phyloP scores from a whole-genome alignment of 257 asterid species.

The Leptodermis oblonga region DNA sequence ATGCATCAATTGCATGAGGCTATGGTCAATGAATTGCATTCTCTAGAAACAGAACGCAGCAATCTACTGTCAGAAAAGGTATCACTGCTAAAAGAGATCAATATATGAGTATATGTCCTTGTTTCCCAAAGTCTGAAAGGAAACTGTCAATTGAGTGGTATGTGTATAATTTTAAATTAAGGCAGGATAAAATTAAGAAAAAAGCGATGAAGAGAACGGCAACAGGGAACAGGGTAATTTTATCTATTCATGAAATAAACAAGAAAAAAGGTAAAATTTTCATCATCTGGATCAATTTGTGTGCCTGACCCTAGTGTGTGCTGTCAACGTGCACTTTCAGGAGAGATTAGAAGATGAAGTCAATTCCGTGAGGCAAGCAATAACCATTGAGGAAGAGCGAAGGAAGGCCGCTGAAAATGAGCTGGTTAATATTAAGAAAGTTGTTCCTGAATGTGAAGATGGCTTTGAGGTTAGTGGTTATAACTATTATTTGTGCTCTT shows the following conservation, averaged over 20 bases:
- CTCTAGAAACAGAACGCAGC: constrained; percentile 44
- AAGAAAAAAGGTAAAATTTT: not conserved
- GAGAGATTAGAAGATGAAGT: constrained; percentile 48
- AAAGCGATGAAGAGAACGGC: not conserved
- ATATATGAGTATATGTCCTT: not conserved
- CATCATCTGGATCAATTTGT: constrained; percentile 14
- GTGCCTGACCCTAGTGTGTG: constrained; percentile 13
- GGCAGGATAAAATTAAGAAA: not conserved
- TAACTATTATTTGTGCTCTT: constrained; percentile 9
- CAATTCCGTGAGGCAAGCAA: constrained; percentile 44
- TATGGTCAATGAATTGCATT: constrained; percentile 43
- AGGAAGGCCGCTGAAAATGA: constrained; percentile 73
- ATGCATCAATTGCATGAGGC: constrained; percentile 54
- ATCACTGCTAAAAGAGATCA: constrained; percentile 11
- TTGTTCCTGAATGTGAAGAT: constrained; percentile 81
- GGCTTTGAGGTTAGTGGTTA: constrained; percentile 63
- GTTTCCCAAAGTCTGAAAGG: not conserved
- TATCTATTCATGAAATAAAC: not conserved
- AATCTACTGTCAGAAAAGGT: constrained; percentile 67
- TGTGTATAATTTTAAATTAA: not conserved
- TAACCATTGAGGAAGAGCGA: constrained; percentile 58
- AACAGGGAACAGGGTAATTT: not conserved
- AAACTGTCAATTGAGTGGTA: not conserved
- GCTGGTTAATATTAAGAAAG: constrained; percentile 49
- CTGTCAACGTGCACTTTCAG: constrained; percentile 31